Conservation (phyloP, 164 flowering plant species). For the Chimonanthus salicifolius region DNA sequence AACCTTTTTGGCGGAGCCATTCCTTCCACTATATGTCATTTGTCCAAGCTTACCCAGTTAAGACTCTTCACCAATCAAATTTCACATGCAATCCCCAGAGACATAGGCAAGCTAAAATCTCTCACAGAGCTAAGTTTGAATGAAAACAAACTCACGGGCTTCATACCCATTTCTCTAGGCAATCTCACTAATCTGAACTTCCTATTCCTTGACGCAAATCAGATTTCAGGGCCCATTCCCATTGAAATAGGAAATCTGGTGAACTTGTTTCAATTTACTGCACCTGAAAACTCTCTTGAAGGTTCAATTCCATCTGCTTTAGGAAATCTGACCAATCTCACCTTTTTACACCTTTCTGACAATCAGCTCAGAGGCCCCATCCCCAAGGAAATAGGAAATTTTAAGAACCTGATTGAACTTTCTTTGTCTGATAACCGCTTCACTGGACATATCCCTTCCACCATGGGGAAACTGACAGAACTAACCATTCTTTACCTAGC, state of each 20-base stretch:
- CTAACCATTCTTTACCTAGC: neutral
- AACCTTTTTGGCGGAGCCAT: constrained; percentile 31
- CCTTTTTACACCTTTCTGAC: neutral
- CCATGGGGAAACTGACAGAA: neutral
- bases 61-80: constrained; percentile 9
- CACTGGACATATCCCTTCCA: neutral
- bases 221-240: no score
- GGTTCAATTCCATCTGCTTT: neutral
- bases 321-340: neutral
- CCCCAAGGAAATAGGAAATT: neutral
- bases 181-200: constrained; percentile 7
- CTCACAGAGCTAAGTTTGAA: constrained; percentile 16
- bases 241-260: no score
- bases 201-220: constrained; percentile 12
- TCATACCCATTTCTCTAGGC: constrained; percentile 19
- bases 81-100: constrained; percentile 19
- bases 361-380: neutral
- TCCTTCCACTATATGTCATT: constrained; percentile 36
- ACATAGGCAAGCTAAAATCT: constrained; percentile 21
- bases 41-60: constrained; percentile 17
- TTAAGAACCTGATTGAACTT: neutral
- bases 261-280: neutral
- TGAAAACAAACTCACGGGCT: constrained; percentile 13
- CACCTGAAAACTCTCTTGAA: neutral
- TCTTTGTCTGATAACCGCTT: neutral